These are phyloP conservation scores for Phytophthora hybrid DNA, from an alignment of 352 stramenopile genomes.

Conservation along the genomic window DNA sequence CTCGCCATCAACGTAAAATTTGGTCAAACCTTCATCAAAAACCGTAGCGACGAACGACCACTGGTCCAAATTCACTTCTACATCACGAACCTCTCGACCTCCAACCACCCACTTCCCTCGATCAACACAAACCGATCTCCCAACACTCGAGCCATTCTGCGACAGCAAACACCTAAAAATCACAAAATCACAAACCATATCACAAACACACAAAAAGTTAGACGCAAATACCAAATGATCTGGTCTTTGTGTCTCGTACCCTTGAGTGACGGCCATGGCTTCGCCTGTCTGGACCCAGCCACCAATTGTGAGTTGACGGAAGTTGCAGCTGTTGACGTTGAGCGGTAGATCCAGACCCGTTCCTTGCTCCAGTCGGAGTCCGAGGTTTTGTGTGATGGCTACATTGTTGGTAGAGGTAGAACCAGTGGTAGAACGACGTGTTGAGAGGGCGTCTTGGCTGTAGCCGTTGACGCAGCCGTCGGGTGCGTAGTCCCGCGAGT, in stretches of 20 bases:
- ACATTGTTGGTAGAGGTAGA: not conserved
- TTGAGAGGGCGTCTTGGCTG: slow-evolving; percentile 43
- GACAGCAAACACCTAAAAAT: slow-evolving; percentile 55
- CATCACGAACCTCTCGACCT: slow-evolving; percentile 7
- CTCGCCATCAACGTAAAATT: slow-evolving; percentile 34
- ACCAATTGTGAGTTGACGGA: slow-evolving; percentile 50
- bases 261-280: slow-evolving; percentile 19
- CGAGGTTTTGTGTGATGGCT: slow-evolving; percentile 2
- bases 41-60: slow-evolving; percentile 58
- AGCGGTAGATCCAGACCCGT: slow-evolving; percentile 49
- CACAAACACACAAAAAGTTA: not conserved
- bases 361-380: slow-evolving; percentile 41
- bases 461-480: slow-evolving; percentile 43
- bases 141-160: slow-evolving; percentile 45
- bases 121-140: slow-evolving; percentile 51
- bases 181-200: not conserved
- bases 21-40: slow-evolving; percentile 40
- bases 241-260: slow-evolving; percentile 19
- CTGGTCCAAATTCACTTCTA: slow-evolving; percentile 16
- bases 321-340: slow-evolving; percentile 22
- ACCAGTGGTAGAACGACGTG: not conserved
- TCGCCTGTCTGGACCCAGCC: slow-evolving; percentile 48
- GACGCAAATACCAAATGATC: not conserved
- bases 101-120: slow-evolving; percentile 44
- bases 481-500: slow-evolving; percentile 53